These are phyloP conservation scores for Neurospora sp. DNA, from an alignment of 495 filamentous ascomycete species.

Conservation along the genomic window DNA sequence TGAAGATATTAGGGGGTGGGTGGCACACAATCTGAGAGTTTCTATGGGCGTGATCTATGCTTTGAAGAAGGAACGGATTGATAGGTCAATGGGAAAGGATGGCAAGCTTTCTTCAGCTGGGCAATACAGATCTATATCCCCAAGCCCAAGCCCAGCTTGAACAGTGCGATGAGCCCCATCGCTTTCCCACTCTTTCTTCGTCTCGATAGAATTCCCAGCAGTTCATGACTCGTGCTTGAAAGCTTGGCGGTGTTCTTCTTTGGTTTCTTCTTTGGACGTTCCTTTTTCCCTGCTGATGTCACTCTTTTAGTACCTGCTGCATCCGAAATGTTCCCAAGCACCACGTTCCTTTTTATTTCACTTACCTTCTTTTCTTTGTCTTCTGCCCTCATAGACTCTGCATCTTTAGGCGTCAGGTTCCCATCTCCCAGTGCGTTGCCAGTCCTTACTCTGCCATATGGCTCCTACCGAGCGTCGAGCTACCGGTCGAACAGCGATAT, in stretches of 20 bases:
- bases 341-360: not conserved
- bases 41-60: not conserved
- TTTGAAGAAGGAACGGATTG: not conserved
- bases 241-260: not conserved
- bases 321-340: not conserved
- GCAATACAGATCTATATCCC: not conserved
- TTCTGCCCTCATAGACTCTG: not conserved
- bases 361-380: not conserved
- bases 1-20: not conserved
- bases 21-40: not conserved
- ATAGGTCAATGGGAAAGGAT: not conserved
- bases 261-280: not conserved
- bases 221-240: not conserved
- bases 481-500: conserved; percentile 12
- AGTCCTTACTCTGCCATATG: conserved; percentile 18
- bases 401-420: not conserved
- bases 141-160: not conserved
- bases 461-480: conserved; percentile 17
- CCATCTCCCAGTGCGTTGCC: conserved; percentile 3
- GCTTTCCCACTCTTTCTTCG: not conserved
- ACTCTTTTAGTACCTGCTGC: not conserved
- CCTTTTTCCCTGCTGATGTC: not conserved
- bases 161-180: not conserved
- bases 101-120: not conserved
- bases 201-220: not conserved